Evolutionary conservation across 306 rosid species (phyloP).

Genomic region (Quercus gilva): DNA sequence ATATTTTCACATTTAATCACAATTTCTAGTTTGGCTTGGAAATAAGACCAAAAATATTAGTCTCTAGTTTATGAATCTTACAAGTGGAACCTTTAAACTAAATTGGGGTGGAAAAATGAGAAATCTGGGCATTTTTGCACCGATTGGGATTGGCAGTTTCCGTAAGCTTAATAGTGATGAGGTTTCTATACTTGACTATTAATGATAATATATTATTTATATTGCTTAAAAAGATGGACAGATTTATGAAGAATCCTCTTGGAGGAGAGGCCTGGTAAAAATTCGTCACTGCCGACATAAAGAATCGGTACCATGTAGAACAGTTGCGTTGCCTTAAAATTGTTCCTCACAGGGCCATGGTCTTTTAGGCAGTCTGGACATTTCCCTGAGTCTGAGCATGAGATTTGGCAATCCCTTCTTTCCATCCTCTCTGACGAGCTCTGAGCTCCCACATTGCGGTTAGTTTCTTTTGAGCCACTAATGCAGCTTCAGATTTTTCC

Average conservation of each 20-base stretch:
- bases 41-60: not conserved
- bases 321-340: conserved; percentile 14
- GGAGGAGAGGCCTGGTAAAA: conserved; percentile 10
- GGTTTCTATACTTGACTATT: conserved; percentile 40
- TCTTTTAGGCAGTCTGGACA: conserved; percentile 54
- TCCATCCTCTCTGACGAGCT: conserved; percentile 98
- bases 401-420: conserved; percentile 70
- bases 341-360: conserved; percentile 18
- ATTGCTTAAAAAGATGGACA: conserved; percentile 8
- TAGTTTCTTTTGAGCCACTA: conserved; percentile 64
- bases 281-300: conserved; percentile 20
- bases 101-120: conserved; percentile 2
- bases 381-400: conserved; percentile 52
- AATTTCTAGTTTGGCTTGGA: conserved; percentile 1
- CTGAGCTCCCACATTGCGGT: conserved; percentile 86
- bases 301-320: conserved; percentile 19
- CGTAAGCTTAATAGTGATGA: conserved; percentile 8
- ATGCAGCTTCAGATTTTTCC: conserved; percentile 78
- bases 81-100: conserved; percentile 22
- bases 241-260: conserved; percentile 13
- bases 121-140: conserved; percentile 11
- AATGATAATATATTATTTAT: conserved; percentile 20
- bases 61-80: conserved; percentile 12
- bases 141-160: conserved; percentile 10
- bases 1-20: conserved; percentile 10